phyloP scores from a whole-genome alignment of 1,284 basidiomycete genomes.

The Thecaphora thlaspeos region DNA sequence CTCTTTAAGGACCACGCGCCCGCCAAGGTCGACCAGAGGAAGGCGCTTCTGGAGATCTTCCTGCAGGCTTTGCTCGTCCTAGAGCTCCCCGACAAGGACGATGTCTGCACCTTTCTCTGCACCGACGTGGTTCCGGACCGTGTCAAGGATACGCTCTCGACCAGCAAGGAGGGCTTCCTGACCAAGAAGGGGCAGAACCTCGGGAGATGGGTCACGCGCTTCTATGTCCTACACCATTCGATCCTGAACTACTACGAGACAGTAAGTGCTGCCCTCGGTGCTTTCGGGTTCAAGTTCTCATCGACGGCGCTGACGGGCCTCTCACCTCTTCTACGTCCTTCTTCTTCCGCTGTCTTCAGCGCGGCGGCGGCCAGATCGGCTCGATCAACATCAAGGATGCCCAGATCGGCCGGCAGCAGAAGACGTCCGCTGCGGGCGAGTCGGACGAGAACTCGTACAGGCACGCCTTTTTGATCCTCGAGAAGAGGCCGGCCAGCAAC shows the following conservation, averaged over 20 bases:
- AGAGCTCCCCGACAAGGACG: conserved; percentile 81
- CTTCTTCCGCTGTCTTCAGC: background rate
- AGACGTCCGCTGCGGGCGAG: conserved; percentile 58
- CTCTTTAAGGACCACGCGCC: conserved; percentile 96
- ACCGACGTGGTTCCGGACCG: conserved; percentile 75
- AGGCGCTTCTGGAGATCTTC: conserved; percentile 76
- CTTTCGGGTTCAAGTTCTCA: too few relatives aligned
- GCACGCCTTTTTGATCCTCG: conserved; percentile 95
- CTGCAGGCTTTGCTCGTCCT: conserved; percentile 75
- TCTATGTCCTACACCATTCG: conserved; percentile 79
- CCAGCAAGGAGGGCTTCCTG: conserved; percentile 91
- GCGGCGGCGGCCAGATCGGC: conserved; percentile 80
- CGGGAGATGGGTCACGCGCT: conserved; percentile 75
- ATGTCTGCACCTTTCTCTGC: conserved; percentile 87
- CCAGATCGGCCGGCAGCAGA: conserved; percentile 75
- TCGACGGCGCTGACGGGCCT: too few relatives aligned
- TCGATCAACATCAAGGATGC: conserved; percentile 81
- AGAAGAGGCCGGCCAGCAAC: conserved; percentile 65
- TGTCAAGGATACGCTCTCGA: conserved; percentile 54
- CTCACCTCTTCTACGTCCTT: background rate
- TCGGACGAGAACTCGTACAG: conserved; percentile 84
- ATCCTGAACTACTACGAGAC: conserved; percentile 89
- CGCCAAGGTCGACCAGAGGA: conserved; percentile 81
- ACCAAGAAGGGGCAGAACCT: conserved; percentile 97
- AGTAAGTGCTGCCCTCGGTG: too few relatives aligned